Evolutionary conservation across 768 basidiomycete genomes (phyloP), one percentile per base, ranked within the genome.

Genomic region (Coprinopsis sp.): DNA sequence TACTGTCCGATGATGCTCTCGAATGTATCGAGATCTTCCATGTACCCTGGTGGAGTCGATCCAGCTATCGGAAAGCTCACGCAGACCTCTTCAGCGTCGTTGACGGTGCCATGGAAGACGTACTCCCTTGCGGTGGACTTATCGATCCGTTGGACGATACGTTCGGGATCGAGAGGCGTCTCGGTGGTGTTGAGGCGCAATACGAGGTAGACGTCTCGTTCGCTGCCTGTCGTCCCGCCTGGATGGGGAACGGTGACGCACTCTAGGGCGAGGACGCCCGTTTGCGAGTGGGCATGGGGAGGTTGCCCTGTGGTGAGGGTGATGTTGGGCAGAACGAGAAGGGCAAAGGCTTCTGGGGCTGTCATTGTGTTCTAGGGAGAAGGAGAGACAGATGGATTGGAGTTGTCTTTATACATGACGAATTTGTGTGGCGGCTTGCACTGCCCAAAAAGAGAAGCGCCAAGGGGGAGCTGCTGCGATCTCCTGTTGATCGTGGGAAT

Each of bases 1-100:
- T 89, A 88, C 55, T 88, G 85, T 12, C 74, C 61, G 5, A 89
- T 57, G 27, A 88, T 72, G 21, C 78, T 73, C 54, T 89, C 84
- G 45, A 89, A 79, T 0, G 78, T 76, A 44, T 79, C 78, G 24
- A 81, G 49, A 51, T 84, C 82, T 49, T 84, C 79, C 3, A 42
- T 68, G 27, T 12, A 74, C 61, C 24, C 68, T 64, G 16, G 67
- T 60, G 13, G 58, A 36, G 3, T 57, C 63, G 48, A 33, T 47
- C 58, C 47, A 52, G 64, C 49, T 59, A 49, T 48, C 25, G 61
- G 56, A 37, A 72, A 51, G 7, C 67, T 66, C 6, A 77, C 63
- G 10, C 66, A 57, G 3, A 73, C 51, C 38, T 70, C 67, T 3
- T 56, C 52, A 4, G 68, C 66, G 40, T 74, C 70, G 13, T 50